Evolutionary conservation across 768 basidiomycete species (phyloP), one percentile per base, ranked within the genome.

Genomic region (Suillus subalutaceus): DNA sequence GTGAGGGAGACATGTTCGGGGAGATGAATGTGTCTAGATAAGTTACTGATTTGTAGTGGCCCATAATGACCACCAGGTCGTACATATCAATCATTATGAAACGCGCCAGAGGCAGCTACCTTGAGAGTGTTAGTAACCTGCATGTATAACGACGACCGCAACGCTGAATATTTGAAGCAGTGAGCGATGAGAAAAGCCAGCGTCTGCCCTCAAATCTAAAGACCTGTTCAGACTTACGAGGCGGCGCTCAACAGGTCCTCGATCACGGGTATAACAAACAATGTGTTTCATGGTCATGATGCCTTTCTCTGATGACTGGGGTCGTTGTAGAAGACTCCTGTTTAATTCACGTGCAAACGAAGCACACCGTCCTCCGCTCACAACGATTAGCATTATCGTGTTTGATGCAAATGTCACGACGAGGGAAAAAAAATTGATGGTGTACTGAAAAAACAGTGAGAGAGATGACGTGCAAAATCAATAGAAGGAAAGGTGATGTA

Each of bases 141-240:
- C 12, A 85, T 26, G 26, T 26, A 2, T 26, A 26, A 2, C 2
- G 26, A 26, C 2, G 26, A 26, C 26, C 26, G 26, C 71, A 96
- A 67, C 4, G 94, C 91, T 0, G 94, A 96, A 66, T 96, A 91
- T 81, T 96, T 84, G 80, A 90, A 93, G 82, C 97, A 98, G 79
- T 94, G 94, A 9, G 90, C 69, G 20, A 91, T 93, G 68, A 37
- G 13, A 63, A 46, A 61, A 65, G 63, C 26, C 4, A 16, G 16
- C n/a, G 44, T 59, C 71, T 30, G 65, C 62, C 44, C 12, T 20
- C 56, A 8, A 43, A 43, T 38, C 63, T 65, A 46, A 43, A 63
- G 23, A 68, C 52, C 63, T 46, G 20, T 6, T 62, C 43, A 68
- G 84, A 97, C 75, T 38, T 38, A 38, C 12, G 38, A 38, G 38